Evolutionary conservation across 768 basidiomycete genomes (phyloP).

Genomic region (Coprinopsis sp.): DNA sequence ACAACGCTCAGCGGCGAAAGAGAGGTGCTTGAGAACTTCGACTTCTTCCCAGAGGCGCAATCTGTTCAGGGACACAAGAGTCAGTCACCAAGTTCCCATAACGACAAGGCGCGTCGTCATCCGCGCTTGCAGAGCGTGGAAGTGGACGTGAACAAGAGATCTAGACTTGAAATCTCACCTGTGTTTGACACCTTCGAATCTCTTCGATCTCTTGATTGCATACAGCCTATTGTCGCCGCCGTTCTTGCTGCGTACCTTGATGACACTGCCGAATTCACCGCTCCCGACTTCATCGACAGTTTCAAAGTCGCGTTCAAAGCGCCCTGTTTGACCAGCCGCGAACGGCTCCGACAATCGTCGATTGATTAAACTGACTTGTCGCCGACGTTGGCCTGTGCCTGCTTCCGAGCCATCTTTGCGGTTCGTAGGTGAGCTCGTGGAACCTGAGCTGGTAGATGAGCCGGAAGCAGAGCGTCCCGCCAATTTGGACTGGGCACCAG

Average conservation of each 20-base stretch:
- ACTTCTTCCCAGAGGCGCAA: constrained; percentile 91
- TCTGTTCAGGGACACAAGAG: constrained; percentile 35
- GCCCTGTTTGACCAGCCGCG: constrained; percentile 50
- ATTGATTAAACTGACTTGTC: constrained; percentile 17
- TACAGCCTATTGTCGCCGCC: constrained; percentile 50
- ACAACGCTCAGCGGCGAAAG: constrained; percentile 34
- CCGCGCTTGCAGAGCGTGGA: neutral
- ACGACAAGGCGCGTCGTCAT: constrained; percentile 17
- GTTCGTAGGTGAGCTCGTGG: constrained; percentile 43
- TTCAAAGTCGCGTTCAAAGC: constrained; percentile 77
- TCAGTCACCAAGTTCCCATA: constrained; percentile 22
- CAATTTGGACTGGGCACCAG: constrained; percentile 33
- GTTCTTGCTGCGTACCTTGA: constrained; percentile 72
- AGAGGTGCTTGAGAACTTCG: constrained; percentile 80
- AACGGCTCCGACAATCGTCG: constrained; percentile 36
- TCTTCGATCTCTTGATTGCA: constrained; percentile 93
- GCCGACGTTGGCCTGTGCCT: constrained; percentile 19
- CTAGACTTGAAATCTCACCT: constrained; percentile 53
- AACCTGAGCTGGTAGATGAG: constrained; percentile 50
- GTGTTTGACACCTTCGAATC: constrained; percentile 87
- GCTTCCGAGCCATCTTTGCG: constrained; percentile 19
- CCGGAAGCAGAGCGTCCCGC: constrained; percentile 52
- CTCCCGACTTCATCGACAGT: constrained; percentile 80
- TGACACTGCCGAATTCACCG: constrained; percentile 91
- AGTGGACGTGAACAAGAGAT: constrained; percentile 10